Conservation (phyloP, 352 stramenopile genomes). For the Phytophthora multivora region DNA sequence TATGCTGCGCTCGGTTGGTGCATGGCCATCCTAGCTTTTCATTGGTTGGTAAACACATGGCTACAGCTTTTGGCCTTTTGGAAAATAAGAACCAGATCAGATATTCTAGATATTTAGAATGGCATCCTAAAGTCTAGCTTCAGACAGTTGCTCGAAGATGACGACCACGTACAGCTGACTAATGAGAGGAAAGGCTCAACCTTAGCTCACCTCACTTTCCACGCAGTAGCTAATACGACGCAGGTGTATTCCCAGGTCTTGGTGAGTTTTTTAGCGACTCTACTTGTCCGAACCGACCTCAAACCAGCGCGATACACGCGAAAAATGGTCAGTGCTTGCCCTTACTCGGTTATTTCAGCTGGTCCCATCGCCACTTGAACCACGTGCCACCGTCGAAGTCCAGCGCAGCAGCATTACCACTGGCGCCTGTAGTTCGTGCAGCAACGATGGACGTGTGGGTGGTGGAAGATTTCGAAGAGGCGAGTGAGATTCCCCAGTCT, state of each 20-base stretch:
- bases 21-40: background rate
- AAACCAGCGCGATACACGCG: background rate
- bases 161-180: too few relatives aligned
- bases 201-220: background rate
- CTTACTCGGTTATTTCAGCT: slow-evolving; percentile 4
- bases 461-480: slow-evolving; percentile 3
- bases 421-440: slow-evolving; percentile 10
- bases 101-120: too few relatives aligned
- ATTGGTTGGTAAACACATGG: slow-evolving; percentile 10
- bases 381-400: slow-evolving; percentile 3
- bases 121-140: too few relatives aligned
- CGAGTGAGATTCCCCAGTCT: background rate
- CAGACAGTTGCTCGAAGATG: too few relatives aligned
- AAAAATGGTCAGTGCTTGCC: background rate
- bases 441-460: slow-evolving; percentile 1
- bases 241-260: background rate
- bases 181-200: background rate
- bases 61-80: background rate
- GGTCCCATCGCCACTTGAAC: slow-evolving; percentile 25
- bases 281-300: slow-evolving; percentile 3
- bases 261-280: too few relatives aligned
- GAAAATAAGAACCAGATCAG: background rate
- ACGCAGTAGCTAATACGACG: background rate
- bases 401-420: slow-evolving; percentile 17
- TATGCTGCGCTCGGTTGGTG: slow-evolving; percentile 17